Conservation (phyloP, 176 grass and related monocot genomes). For the bread wheat (Triticum aestivum) region IWGSC_CS_RefSeq_v2.1 NC_057808.1:401538757-401539256, state of each 20-base stretch:
- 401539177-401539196: constrained; percentile 51
- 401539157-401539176: constrained; percentile 50
- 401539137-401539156: constrained; percentile 53
- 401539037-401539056: not conserved
- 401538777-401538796: constrained; percentile 49
- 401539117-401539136: constrained; percentile 41
- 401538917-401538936: constrained; percentile 75
- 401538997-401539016: constrained; percentile 65
- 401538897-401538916: constrained; percentile 3
- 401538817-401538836: constrained; percentile 55
- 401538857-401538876: not conserved
- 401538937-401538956: constrained; percentile 54
- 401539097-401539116: not conserved
- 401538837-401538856: not conserved
- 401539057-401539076: not conserved
- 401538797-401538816: constrained; percentile 62
- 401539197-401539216: constrained; percentile 67
- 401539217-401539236: constrained; percentile 36
- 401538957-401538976: constrained; percentile 33
- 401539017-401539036: constrained; percentile 59
- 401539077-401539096: not conserved
- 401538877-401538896: not conserved
- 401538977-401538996: constrained; percentile 60
- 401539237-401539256: constrained; percentile 69
- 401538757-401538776: constrained; percentile 51